Base-by-base conservation (phyloP, 495 filamentous ascomycete species). In the Lichina pygmaea region DNA sequence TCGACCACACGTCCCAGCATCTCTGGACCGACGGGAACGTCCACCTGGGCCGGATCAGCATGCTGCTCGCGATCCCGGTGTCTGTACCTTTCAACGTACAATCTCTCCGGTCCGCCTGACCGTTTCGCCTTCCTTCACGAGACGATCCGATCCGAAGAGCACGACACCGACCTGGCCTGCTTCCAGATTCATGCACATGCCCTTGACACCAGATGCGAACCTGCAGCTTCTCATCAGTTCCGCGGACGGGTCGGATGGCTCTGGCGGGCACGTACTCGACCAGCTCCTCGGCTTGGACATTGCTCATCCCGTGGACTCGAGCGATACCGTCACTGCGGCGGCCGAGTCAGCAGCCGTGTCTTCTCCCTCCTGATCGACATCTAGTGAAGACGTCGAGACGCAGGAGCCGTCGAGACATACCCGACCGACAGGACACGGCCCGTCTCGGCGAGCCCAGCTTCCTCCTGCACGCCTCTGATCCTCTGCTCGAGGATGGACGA, bases 121-220 rank as follows among this genome's bases (percentile, higher is more conserved):
- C 51, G 81, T 91, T 71, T 97, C 91, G 57, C 89, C 89, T 67
- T 97, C 91, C 74, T 85, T 92, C 71, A 97, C 89, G 57, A 93
- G 75, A 81, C 89, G 86, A 70, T 97, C 89, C 58, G 89, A 95
- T 74, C 89, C 89, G 70, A 97, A 97, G 55, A 97, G 77, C 74
- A 97, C 89, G 54, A 97, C 89, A 93, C 89, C 89, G 66, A 97
- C 89, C 68, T 95, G 91, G 64, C 89, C 89, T 63, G 89, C 89
- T 69, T 97, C 89, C 62, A 97, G 73, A 77, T 97, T 97, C 86
- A 97, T 93, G 81, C 91, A 95, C 89, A 97, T 97, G 63, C 89
- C 89, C 76, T 94, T 94, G 60, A 97, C 89, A 64, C 89, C 89
- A 53, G 89, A 97, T 56, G 89, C 84, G 72, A 97, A 97, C 73